Base-by-base conservation (phyloP, 495 filamentous ascomycete genomes). In the Podospora bellae-mahoneyi region DNA sequence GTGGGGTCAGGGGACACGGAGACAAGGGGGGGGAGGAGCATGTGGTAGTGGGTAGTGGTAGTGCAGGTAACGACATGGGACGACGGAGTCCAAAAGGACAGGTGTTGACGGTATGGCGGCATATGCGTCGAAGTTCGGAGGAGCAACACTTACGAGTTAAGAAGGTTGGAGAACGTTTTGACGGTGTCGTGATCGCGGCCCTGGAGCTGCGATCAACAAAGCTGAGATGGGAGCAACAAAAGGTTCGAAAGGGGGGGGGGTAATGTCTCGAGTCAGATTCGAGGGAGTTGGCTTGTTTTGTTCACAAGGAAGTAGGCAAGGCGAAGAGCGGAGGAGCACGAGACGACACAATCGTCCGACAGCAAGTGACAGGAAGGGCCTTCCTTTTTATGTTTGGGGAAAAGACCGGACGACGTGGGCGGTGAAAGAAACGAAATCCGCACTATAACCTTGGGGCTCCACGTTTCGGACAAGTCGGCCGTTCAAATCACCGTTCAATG, bases 161-260 rank as follows among this genome's bases (percentile, higher is more conserved):
- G 86, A 70, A 93, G 86, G 82, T 92, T 94, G 84, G 91, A 92
- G 87, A 92, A 94, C 91, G 90, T 93, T 79, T 90, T 93, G 91
- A 81, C 88, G 86, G 80, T 78, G 77, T 66, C 70, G 77, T 77
- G 86, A 87, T 81, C 86, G 84, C 85, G 78, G 80, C 81, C 74
- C 74, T 73, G 67, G 72, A 84, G 82, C 79, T 61, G 80, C 83
- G 83, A 85, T 85, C 84, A 74, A 60, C 19, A 66, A 68, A 69
- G 65, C 66, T 64, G 32, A 67, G 39, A 70, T 65, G 57, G 61
- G 69, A 68, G 39, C 66, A 59, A 68, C 65, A 61, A 64, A 62
- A 60, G 56, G 63, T 44, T 54, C 10, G 13, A 44, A 5, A 55
- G 30, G n/a, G 32, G 34, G n/a, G 5, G 13, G 28, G 23, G 23